Evolutionary conservation across 306 rosid species (phyloP), one percentile per base, ranked within the genome.

Genomic region (Fragaria iinumae): DNA sequence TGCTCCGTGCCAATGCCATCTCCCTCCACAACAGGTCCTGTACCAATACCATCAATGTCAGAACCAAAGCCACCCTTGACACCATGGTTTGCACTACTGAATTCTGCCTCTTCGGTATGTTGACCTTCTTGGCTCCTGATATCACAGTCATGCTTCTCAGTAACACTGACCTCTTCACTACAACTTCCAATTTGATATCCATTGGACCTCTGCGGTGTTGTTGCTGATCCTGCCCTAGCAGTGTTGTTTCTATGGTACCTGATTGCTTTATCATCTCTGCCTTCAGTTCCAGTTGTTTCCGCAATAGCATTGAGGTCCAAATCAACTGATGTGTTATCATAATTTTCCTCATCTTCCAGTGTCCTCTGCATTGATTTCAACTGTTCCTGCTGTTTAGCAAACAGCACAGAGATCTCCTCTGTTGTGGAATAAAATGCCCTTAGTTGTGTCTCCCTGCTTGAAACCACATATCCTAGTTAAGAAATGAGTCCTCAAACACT

Each of bases 381-480:
- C 81, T 95, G 97, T 81, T 92, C 96, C 82, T 95, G 97, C 85
- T 95, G 97, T 88, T 92, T 92, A 23, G 87, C 85, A 82, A 95
- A 92, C 67, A 92, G 76, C 56, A 57, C 72, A 36, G 93, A 93
- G 75, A 94, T 94, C 91, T 89, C 97, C 83, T 90, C 98, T 8
- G 98, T 92, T 34, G 96, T 94, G 76, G 98, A 94, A 87, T 94
- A 94, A 86, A 94, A 94, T 74, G 98, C 85, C 52, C 98, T 83
- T 55, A 94, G 88, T 78, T 94, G 97, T 44, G 96, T 88, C 85
- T 94, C 98, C 84, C 98, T 94, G 86, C 84, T 81, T 53, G 18
- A 38, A 69, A 55, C 52, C 77, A 86, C 32, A 41, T 25, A 12
- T 66, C 63, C 68, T 11, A 47, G 50, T 62, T 38, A 48, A 39